Conservation (phyloP, 257 asterid species). For the Scutellaria baicalensis region DNA sequence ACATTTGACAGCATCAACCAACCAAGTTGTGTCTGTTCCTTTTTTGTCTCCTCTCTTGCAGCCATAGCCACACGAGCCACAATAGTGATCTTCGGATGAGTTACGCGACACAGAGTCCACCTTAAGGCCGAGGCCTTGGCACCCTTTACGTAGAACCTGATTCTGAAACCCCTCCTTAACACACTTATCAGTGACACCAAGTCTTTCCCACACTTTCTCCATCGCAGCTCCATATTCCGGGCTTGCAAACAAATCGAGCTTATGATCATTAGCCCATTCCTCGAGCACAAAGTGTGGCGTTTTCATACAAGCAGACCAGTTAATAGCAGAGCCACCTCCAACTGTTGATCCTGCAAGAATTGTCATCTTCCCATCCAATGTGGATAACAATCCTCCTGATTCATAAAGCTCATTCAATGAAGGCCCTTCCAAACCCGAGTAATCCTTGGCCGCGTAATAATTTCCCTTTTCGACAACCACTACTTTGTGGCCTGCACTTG, state of each 20-base stretch:
- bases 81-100: slow-evolving; percentile 57
- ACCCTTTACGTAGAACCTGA: slow-evolving; percentile 57
- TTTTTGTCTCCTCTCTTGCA: slow-evolving; percentile 75
- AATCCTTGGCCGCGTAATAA: too few relatives aligned
- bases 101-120: slow-evolving; percentile 51
- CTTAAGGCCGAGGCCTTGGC: slow-evolving; percentile 54
- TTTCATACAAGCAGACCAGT: slow-evolving; percentile 77
- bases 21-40: slow-evolving; percentile 83
- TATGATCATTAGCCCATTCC: slow-evolving; percentile 48
- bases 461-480: too few relatives aligned
- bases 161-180: slow-evolving; percentile 71
- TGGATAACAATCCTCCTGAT: slow-evolving; percentile 59
- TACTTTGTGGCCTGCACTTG: too few relatives aligned
- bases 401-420: slow-evolving; percentile 59
- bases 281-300: slow-evolving; percentile 49
- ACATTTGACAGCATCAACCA: slow-evolving; percentile 68
- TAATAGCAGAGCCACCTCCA: slow-evolving; percentile 92
- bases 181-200: slow-evolving; percentile 60
- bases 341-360: slow-evolving; percentile 82
- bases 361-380: slow-evolving; percentile 61
- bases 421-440: slow-evolving; percentile 55
- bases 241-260: slow-evolving; percentile 35
- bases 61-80: slow-evolving; percentile 81
- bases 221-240: slow-evolving; percentile 42
- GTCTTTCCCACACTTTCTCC: slow-evolving; percentile 60